Base-by-base conservation (phyloP, 108 stramenopile genomes). In the Pelagomonas calceolata region DNA sequence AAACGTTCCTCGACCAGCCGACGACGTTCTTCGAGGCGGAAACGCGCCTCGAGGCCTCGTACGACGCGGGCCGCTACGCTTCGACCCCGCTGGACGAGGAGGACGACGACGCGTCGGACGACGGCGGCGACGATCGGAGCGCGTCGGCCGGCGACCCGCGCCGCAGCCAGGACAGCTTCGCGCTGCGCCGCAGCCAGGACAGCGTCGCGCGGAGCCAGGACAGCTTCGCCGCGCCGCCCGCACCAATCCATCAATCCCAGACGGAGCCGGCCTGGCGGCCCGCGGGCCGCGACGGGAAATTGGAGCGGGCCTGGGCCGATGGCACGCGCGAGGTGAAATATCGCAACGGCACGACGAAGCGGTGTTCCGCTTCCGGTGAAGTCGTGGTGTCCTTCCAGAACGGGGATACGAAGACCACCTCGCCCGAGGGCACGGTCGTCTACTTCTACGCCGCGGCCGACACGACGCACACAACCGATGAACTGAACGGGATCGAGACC, bases 371-470 rank as follows among this genome's bases (percentile, higher is more conserved):
- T 21, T 86, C 89, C 39, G 92, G 92, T 7, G 83, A 81, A 10
- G 73, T 63, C 29, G 68, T 89, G 26, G 81, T 88, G 31, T 73
- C 85, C 9, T 91, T 85, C 70, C 45, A 69, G 34, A 93, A 93
- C 75, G 92, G 92, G 4, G 92, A 93, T 70, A 68, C 88, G 36
- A 87, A 90, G 78, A 80, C 78, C 21, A 68, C 70, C 1, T 77
- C 76, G 30, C 34, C 68, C 17, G 67, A 68, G 51, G 82, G 80
- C 43, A 74, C 80, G 60, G 71, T 80, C 34, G 83, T 88, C 30
- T 90, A 90, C 69, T 89, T 79, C 76, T 90, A 89, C 75, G 86
- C 86, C 43, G 80, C 80, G 16, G 85, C 86, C 0, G 73, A 84
- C 16, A 82, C 83, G 35, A 75, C 63, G 46, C 83, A 84, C 75